These are phyloP conservation scores for Lachancea lanzarotensis DNA, from an alignment of 805 yeast genomes.

Conservation along the genomic window DNA sequence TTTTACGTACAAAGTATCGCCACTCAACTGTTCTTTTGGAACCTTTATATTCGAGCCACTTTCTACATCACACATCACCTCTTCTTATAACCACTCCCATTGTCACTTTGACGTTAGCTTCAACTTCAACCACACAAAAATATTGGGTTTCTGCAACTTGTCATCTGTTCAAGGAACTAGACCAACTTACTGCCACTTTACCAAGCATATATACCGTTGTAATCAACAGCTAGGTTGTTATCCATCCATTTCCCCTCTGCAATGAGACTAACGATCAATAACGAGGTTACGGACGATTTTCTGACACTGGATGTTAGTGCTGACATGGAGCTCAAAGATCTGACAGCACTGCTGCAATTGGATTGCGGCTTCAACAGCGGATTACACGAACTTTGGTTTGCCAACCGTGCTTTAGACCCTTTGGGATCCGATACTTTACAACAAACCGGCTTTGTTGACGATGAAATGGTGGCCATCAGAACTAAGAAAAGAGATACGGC, in stretches of 20 bases:
- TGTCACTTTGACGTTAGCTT: too few relatives aligned
- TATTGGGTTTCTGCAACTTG: too few relatives aligned
- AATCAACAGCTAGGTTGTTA: not conserved
- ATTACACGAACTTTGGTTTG: constrained; percentile 43
- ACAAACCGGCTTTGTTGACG: constrained; percentile 44
- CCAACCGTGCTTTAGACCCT: constrained; percentile 37
- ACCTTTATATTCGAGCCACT: too few relatives aligned
- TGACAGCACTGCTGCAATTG: constrained; percentile 64
- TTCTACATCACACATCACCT: not conserved
- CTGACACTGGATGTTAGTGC: constrained; percentile 55
- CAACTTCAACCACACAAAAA: too few relatives aligned
- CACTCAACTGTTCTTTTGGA: not conserved
- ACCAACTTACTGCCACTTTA: not conserved
- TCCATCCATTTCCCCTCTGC: not conserved
- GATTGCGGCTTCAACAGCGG: constrained; percentile 51
- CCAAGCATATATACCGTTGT: not conserved
- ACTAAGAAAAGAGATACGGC: constrained; percentile 16
- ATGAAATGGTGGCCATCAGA: constrained; percentile 48
- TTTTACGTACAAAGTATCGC: not conserved
- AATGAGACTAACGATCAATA: constrained; percentile 47
- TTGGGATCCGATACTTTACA: constrained; percentile 35
- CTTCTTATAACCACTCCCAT: not conserved
- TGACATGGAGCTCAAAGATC: constrained; percentile 58
- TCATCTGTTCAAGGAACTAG: too few relatives aligned
- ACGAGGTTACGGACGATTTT: constrained; percentile 43